These are phyloP conservation scores for Colletotrichum sp. DNA, from an alignment of 2,329 filamentous ascomycete genomes.

Conservation along the genomic window DNA sequence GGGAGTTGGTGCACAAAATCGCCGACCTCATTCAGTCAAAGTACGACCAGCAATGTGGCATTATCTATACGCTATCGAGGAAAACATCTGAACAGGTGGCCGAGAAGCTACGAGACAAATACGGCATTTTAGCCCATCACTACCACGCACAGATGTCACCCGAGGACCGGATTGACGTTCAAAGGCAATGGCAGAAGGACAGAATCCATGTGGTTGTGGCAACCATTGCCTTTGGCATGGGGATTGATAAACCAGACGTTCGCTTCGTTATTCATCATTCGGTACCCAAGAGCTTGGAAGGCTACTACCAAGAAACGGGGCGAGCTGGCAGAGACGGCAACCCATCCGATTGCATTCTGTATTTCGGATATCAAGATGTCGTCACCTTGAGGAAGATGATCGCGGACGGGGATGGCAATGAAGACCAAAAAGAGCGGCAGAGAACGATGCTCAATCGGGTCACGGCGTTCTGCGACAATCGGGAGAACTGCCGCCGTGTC, in stretches of 20 bases:
- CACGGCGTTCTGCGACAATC: slow-evolving; percentile 88
- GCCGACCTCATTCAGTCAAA: slow-evolving; percentile 72
- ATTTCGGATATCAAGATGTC: slow-evolving; percentile 82
- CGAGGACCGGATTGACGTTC: slow-evolving; percentile 71
- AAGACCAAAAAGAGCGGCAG: slow-evolving; percentile 84
- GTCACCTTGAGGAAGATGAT: slow-evolving; percentile 81
- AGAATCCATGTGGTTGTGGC: slow-evolving; percentile 89
- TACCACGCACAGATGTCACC: slow-evolving; percentile 84
- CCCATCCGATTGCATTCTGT: slow-evolving; percentile 87
- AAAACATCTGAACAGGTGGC: slow-evolving; percentile 85
- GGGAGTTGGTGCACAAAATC: slow-evolving; percentile 47
- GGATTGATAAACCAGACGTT: slow-evolving; percentile 98
- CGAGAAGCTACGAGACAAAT: slow-evolving; percentile 61
- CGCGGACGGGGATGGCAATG: slow-evolving; percentile 75
- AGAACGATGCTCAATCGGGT: slow-evolving; percentile 85
- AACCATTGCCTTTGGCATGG: slow-evolving; percentile 99
- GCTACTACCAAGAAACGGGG: slow-evolving; percentile 98
- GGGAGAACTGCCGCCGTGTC: slow-evolving; percentile 82
- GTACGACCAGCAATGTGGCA: slow-evolving; percentile 79
- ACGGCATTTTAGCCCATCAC: slow-evolving; percentile 76
- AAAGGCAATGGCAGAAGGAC: slow-evolving; percentile 83
- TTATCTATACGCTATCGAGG: slow-evolving; percentile 90
- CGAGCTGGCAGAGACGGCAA: slow-evolving; percentile 92
- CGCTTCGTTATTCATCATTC: slow-evolving; percentile 95
- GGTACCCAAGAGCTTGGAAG: slow-evolving; percentile 93